These are phyloP conservation scores for Entomortierella beljakovae DNA, from an alignment of 192 early-diverging fungal genomes.

Conservation along the genomic window DNA sequence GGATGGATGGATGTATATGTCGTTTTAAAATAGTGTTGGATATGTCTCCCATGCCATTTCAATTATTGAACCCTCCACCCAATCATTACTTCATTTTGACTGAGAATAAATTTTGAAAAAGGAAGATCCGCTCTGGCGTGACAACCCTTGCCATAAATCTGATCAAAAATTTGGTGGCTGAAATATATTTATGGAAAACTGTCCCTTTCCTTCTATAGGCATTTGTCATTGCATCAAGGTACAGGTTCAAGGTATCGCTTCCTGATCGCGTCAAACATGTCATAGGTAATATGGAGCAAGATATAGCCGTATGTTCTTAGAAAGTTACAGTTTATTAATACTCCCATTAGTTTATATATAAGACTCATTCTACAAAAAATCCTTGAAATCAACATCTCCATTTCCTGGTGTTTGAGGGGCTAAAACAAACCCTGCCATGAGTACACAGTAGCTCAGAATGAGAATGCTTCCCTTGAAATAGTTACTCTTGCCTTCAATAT, in stretches of 20 bases:
- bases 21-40: neutral
- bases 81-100: conserved; percentile 24
- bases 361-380: too few species aligned
- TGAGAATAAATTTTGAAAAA: conserved; percentile 31
- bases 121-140: conserved; percentile 23
- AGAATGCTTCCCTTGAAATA: conserved; percentile 97
- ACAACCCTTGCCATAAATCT: neutral
- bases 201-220: conserved; percentile 2
- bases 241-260: too few species aligned
- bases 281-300: neutral
- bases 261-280: too few species aligned
- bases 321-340: too few species aligned
- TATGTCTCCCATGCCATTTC: neutral
- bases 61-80: neutral
- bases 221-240: too few species aligned
- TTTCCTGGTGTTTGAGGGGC: conserved; percentile 56
- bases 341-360: too few species aligned
- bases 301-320: neutral
- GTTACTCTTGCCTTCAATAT: conserved; percentile 95
- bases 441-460: conserved; percentile 85
- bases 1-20: conserved; percentile 16
- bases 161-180: conserved; percentile 1
- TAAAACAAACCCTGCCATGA: conserved; percentile 85
- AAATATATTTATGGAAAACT: neutral
- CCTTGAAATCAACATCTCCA: conserved; percentile 18